phyloP scores from a whole-genome alignment of 1,284 basidiomycete genomes.

The Testicularia cyperi region DNA sequence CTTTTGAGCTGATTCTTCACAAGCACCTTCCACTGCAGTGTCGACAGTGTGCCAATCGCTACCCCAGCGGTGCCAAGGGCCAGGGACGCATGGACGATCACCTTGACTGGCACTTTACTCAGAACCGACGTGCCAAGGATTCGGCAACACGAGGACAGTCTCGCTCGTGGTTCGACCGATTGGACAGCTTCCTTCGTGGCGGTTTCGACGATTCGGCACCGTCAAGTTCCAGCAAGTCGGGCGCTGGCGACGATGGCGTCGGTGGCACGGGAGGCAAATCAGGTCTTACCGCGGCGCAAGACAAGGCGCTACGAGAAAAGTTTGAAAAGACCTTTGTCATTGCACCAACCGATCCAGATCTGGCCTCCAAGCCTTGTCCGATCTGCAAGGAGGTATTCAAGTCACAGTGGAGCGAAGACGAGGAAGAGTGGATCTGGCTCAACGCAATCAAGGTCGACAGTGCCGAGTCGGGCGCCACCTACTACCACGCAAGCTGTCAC shows the following conservation, averaged over 20 bases:
- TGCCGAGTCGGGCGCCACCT: slow-evolving; percentile 7
- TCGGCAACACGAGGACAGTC: slow-evolving; percentile 82
- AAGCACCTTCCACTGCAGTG: slow-evolving; percentile 75
- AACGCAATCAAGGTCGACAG: slow-evolving; percentile 79
- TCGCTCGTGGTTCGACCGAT: slow-evolving; percentile 82
- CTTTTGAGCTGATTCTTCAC: slow-evolving; percentile 46
- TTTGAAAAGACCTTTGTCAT: slow-evolving; percentile 67
- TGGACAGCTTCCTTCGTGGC: slow-evolving; percentile 67
- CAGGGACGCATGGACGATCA: slow-evolving; percentile 82
- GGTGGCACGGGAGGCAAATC: slow-evolving; percentile 38
- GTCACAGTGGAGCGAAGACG: slow-evolving; percentile 90
- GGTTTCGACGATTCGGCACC: slow-evolving; percentile 36
- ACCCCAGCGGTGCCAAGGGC: slow-evolving; percentile 71
- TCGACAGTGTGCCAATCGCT: slow-evolving; percentile 90
- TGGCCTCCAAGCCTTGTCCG: slow-evolving; percentile 84
- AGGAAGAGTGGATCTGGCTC: slow-evolving; percentile 98
- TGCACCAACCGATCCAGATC: slow-evolving; percentile 73
- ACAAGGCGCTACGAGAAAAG: slow-evolving; percentile 69
- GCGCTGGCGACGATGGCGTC: slow-evolving; percentile 40
- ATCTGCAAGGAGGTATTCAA: slow-evolving; percentile 95
- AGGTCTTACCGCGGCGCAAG: slow-evolving; percentile 69
- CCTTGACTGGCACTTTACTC: slow-evolving; percentile 94
- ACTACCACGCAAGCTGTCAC: slow-evolving; percentile 57
- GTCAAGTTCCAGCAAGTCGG: slow-evolving; percentile 14
- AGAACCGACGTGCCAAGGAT: slow-evolving; percentile 85